Base-by-base conservation (phyloP, 1,284 basidiomycete species). In the Trichosporon inkin region DNA sequence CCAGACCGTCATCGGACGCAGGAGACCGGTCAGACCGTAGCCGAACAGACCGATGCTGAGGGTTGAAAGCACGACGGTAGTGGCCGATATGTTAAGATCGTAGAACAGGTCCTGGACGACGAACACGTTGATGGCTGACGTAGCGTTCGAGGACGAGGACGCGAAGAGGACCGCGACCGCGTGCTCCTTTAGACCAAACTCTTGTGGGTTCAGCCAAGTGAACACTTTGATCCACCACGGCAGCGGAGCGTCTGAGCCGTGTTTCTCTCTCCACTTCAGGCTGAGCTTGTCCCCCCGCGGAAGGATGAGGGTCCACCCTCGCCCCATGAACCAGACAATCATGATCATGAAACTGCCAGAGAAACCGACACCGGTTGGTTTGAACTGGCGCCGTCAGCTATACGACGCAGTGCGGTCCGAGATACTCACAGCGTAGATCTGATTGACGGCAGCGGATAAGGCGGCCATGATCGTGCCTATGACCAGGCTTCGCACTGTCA, bases 1-100 rank as follows among this genome's bases (percentile, higher is more conserved):
- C 36, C 32, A 60, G 10, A 68, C 20, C 0, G 63, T 60, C 10
- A 57, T 38, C 37, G 28, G 85, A 81, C 64, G 56, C 10, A 66
- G 53, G 10, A 69, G 11, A n/a, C 68, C 66, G 6, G 64, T 61
- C 2, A 87, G 74, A 8, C 85, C 85, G 66, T 85, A 86, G 76
- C 86, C 86, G 67, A 87, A 86, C 63, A 84, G 82, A 1, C 83
- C 83, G 1, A 86, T 86, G 0, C 85, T 86, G 71, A 87, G 84
- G 0, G 84, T 86, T 0, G 84, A 82, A 7, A 88, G 80, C 19
- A 87, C 77, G 2, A 85, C 85, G 0, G 84, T 86, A 0, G 81
- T 78, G 0, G 83, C 82, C 52, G 80, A 76, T 5, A 85, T 82
- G 38, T 84, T 75, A 6, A 83, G 83, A 61, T 83, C 77, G 69